Evolutionary conservation across 495 filamentous ascomycete species (phyloP), one percentile per base, ranked within the genome.

Genomic region (Usnea hakonensis): DNA sequence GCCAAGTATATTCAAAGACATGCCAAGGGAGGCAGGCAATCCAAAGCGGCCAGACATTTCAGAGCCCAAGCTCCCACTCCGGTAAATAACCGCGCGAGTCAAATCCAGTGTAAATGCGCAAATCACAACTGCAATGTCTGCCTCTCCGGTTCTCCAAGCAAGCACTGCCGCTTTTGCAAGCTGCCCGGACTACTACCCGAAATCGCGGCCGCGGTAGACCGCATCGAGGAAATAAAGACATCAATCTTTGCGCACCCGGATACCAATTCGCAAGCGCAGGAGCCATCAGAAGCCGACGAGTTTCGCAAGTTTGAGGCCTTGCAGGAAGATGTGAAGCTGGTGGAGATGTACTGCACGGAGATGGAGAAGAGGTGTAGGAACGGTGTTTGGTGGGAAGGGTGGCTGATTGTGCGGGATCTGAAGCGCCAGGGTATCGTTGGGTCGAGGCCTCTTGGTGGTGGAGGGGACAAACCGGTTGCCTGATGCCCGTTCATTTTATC

Each of bases 351-450:
- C 48, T 32, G 53, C 2, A n/a, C 10, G 32, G 58, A 60, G 44
- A 54, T 35, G 46, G 58, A 60, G 35, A 60, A 54, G 58, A 53
- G 58, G 23, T 60, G 58, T 11, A 17, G 28, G n/a, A 54, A 41
- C 19, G 58, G 58, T 5, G 46, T 60, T 28, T 60, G 58, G 58
- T 60, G 58, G 58, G 58, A 60, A 26, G 46, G 44, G 14, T 60
- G 58, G 58, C 33, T 52, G 35, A 21, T 60, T 40, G 58, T 60
- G 43, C 33, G 32, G 58, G 46, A 60, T 6, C 30, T 60, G 44
- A 52, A 54, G 37, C 38, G 30, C 10, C 57, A 48, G 41, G 57
- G 57, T 1, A 14, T 58, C 2, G 23, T 33, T 30, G 57, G 38
- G 5, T 58, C 57, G 17, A 44, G 36, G 57, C 40, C 30, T 1